Base-by-base conservation (phyloP, 2,329 filamentous ascomycete genomes). In the Pseudocercospora fijiensis region DNA sequence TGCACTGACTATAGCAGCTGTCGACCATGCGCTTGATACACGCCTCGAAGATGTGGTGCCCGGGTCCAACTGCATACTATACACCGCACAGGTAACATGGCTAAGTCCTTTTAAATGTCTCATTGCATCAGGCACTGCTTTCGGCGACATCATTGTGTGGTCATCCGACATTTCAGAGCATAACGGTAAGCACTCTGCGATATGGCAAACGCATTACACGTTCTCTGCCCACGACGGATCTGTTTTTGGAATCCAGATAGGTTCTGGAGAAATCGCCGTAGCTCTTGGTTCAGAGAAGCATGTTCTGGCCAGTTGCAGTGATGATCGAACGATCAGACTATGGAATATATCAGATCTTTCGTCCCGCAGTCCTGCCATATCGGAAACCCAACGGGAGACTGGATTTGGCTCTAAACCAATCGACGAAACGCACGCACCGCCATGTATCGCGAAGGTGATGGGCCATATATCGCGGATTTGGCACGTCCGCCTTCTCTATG, bases 131-230 rank as follows among this genome's bases (percentile, higher is more conserved):
- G 95, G 95, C 0, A 98, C 95, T 0, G 92, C 94, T 0, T 98
- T 98, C 77, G 95, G 95, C 2, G 93, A 98, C 76, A 90, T 99
- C 33, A 82, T 97, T 41, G 85, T 96, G 16, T 98, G 95, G 95
- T 90, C 88, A 68, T 92, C 86, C 70, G 78, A 79, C 53, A 11
- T 73, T 13, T 11, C 55, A 22, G 22, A 45, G 13, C 56, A 62
- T 2, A 37, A 53, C 10, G 58, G 62, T 18, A 26, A 28, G 8
- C 30, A 66, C 9, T 55, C 69, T 37, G 73, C 73, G 27, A 67
- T 67, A 24, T 75, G 78, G 13, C 77, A 76, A 4, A 80, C 83
- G 13, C 84, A 86, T 69, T 82, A 84, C 67, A 81, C 83, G 49
- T 87, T 88, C 71, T 81, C 82, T 8, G 86, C 86, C 0, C 95